These are phyloP conservation scores for Arachnomyces sp. DNA, from an alignment of 2,329 filamentous ascomycete species.

Conservation along the genomic window DNA sequence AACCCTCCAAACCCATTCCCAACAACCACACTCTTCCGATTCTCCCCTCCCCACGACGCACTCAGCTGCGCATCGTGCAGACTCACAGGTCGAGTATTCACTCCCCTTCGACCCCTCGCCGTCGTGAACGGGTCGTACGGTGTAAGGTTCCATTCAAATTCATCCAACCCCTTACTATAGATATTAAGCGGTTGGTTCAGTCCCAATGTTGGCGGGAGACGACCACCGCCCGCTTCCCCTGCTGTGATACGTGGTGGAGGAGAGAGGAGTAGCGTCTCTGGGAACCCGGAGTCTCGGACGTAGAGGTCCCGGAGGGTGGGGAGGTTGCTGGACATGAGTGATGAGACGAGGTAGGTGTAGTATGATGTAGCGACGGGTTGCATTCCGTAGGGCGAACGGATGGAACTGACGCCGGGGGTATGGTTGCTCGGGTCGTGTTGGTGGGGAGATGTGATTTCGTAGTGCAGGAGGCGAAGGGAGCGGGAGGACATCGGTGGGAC, in stretches of 20 bases:
- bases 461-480: constrained; percentile 66
- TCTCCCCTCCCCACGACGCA: constrained; percentile 51
- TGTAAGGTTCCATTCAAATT: constrained; percentile 61
- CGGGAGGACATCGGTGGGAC: constrained; percentile 59
- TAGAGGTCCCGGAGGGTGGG: constrained; percentile 70
- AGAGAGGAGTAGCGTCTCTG: constrained; percentile 66
- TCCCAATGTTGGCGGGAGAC: constrained; percentile 16
- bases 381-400: constrained; percentile 49
- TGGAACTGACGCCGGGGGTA: constrained; percentile 11
- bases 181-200: constrained; percentile 53
- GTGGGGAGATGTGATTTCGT: constrained; percentile 59
- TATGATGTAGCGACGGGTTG: constrained; percentile 52
- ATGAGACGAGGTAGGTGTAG: constrained; percentile 79
- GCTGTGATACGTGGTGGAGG: constrained; percentile 53
- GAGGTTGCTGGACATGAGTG: constrained; percentile 65
- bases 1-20: constrained; percentile 61
- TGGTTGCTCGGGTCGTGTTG: constrained; percentile 29
- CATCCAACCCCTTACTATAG: constrained; percentile 59
- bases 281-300: constrained; percentile 75
- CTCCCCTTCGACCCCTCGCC: constrained; percentile 23
- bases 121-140: constrained; percentile 43
- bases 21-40: constrained; percentile 54
- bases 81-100: constrained; percentile 38
- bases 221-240: constrained; percentile 22
- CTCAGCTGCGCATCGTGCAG: constrained; percentile 39